Conservation (phyloP, 1,284 basidiomycete species). For the Tremellales sp. region DNA sequence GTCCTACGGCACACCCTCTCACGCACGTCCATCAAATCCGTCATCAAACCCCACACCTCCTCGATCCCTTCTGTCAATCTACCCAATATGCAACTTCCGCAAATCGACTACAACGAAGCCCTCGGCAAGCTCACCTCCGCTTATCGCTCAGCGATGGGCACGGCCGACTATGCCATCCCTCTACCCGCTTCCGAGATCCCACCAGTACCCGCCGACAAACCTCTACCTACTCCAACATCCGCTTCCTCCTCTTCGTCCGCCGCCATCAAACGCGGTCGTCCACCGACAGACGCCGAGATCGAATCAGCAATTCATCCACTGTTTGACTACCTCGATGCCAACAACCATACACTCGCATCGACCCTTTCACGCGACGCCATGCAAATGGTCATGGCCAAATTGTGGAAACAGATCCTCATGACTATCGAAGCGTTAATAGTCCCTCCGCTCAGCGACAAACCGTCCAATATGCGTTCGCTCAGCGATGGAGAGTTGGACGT, state of each 20-base stretch:
- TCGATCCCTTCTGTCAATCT: slow-evolving; percentile 54
- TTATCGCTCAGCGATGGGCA: slow-evolving; percentile 59
- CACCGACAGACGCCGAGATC: slow-evolving; percentile 88
- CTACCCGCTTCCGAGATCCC: slow-evolving; percentile 70
- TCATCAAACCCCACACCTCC: slow-evolving; percentile 61
- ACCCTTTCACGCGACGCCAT: slow-evolving; percentile 79
- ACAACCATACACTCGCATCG: slow-evolving; percentile 86
- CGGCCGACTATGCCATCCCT: slow-evolving; percentile 68
- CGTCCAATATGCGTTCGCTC: slow-evolving; percentile 84
- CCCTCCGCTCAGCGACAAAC: slow-evolving; percentile 83
- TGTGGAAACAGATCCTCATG: slow-evolving; percentile 94
- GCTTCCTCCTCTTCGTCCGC: background rate
- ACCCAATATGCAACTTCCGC: background rate
- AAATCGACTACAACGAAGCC: slow-evolving; percentile 68
- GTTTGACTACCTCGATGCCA: slow-evolving; percentile 95
- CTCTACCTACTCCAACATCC: background rate
- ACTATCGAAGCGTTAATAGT: slow-evolving; percentile 86
- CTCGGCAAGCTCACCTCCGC: slow-evolving; percentile 67
- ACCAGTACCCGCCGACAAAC: slow-evolving; percentile 58
- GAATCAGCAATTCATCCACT: slow-evolving; percentile 88
- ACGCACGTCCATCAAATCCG: slow-evolving; percentile 66
- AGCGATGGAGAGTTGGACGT: slow-evolving; percentile 95
- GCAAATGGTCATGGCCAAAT: slow-evolving; percentile 84
- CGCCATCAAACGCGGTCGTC: slow-evolving; percentile 54
- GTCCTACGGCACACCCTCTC: slow-evolving; percentile 89